phyloP scores from a whole-genome alignment of 148 eudicot genomes.

The Arctostaphylos glauca region DNA sequence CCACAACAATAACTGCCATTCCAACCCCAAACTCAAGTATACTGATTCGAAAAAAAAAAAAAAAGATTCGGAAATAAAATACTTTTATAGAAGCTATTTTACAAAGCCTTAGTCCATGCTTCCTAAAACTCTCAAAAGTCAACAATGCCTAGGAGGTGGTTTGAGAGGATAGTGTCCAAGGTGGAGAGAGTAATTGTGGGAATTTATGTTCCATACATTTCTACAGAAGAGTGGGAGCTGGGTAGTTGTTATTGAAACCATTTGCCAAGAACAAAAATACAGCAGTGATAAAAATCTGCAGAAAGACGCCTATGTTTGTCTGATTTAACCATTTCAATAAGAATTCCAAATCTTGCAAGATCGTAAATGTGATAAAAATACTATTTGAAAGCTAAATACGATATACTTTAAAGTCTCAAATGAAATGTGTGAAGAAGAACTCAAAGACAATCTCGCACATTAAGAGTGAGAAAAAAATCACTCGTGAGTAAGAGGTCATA shows the following conservation, averaged over 20 bases:
- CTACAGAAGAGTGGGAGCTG: neutral
- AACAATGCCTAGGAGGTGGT: no score
- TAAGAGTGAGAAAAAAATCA: neutral
- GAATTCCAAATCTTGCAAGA: neutral
- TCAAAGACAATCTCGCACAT: neutral
- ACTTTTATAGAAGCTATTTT: no score
- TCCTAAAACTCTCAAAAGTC: no score
- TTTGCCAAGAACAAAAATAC: neutral
- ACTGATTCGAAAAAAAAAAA: no score
- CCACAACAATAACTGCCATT: no score
- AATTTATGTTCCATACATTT: neutral
- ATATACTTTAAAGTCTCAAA: neutral
- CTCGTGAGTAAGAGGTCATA: constrained; percentile 20
- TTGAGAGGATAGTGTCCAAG: neutral
- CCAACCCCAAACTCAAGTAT: no score
- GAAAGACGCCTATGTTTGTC: neutral
- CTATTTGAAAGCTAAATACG: neutral
- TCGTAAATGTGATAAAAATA: neutral
- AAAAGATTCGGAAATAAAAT: no score
- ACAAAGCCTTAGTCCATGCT: no score
- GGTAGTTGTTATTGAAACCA: neutral
- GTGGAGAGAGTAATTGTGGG: neutral
- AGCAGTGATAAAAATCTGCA: neutral
- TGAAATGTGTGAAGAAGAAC: neutral
- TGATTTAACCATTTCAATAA: neutral